A percentile compares a stretch with the other conserved stretches of the same genome.
These are phyloP conservation scores for Penicillium crustosum DNA, from an alignment of 2,329 filamentous ascomycete genomes.

Conservation along the genomic window DNA sequence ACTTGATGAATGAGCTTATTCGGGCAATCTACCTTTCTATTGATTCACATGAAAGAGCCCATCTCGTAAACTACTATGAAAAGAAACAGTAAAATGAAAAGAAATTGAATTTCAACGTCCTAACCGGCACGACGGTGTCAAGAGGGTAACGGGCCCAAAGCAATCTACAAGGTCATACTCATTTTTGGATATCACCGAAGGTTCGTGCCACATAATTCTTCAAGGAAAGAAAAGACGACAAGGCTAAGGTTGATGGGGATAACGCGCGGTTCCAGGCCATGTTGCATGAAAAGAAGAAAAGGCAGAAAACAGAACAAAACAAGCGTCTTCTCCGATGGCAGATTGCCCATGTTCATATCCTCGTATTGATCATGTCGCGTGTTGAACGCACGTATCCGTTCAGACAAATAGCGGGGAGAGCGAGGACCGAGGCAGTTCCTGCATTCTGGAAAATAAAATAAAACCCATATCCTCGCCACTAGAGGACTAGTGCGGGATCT, in stretches of 20 bases:
- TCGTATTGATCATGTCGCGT: slow-evolving; percentile 14
- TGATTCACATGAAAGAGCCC: not conserved
- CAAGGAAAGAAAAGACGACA: not conserved
- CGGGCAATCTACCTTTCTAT: not conserved
- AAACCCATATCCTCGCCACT: not conserved
- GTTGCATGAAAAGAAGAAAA: slow-evolving; percentile 15
- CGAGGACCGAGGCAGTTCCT: slow-evolving; percentile 1
- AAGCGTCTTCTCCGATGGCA: slow-evolving; percentile 5
- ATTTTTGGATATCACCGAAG: slow-evolving; percentile 8
- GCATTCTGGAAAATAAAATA: not conserved
- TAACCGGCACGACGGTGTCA: not conserved
- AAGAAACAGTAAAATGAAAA: not conserved
- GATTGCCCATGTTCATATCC: slow-evolving; percentile 1
- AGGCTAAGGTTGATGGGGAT: slow-evolving; percentile 5
- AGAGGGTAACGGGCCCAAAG: not conserved
- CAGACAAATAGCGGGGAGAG: slow-evolving; percentile 1
- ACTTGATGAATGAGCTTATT: slow-evolving; percentile 18
- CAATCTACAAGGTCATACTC: not conserved
- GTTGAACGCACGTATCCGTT: slow-evolving; percentile 21
- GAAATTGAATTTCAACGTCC: slow-evolving; percentile 13
- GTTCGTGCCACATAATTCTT: not conserved
- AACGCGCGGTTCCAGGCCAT: slow-evolving; percentile 3
- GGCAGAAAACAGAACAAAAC: slow-evolving; percentile 9
- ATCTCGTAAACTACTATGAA: slow-evolving; percentile 15
- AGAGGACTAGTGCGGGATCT: slow-evolving; percentile 1